These are phyloP conservation scores for Paracamarosporium sp. DNA, from an alignment of 2,329 filamentous ascomycete species.

Conservation along the genomic window DNA sequence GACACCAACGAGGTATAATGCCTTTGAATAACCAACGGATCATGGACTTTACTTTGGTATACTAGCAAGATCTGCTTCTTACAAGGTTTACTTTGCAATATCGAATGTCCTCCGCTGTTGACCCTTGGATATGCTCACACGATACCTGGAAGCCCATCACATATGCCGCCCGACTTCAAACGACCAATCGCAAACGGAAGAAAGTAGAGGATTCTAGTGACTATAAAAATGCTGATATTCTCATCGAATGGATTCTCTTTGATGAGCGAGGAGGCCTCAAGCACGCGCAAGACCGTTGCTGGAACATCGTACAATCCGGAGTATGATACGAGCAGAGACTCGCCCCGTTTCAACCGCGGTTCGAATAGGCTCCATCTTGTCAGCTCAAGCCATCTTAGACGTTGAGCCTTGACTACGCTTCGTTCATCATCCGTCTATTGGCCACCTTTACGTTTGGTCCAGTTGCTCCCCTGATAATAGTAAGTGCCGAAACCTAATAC, in stretches of 20 bases:
- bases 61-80: too few relatives aligned
- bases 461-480: too few relatives aligned
- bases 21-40: background rate
- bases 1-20: background rate
- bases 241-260: background rate
- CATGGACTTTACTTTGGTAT: background rate
- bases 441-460: too few relatives aligned
- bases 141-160: background rate
- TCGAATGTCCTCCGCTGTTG: background rate
- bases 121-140: background rate
- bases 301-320: constrained; percentile 9
- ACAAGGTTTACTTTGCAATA: background rate
- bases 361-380: too few relatives aligned
- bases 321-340: constrained; percentile 2
- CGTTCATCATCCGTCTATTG: too few relatives aligned
- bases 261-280: background rate
- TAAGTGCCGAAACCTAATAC: too few relatives aligned
- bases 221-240: background rate
- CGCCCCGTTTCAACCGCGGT: background rate
- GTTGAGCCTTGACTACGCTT: too few relatives aligned
- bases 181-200: background rate
- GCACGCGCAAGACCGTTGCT: background rate
- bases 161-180: background rate
- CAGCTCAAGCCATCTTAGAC: too few relatives aligned
- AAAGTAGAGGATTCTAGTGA: too few relatives aligned